phyloP scores from a whole-genome alignment of 306 rosid species.

The Hippophae gyantsensis region DNA sequence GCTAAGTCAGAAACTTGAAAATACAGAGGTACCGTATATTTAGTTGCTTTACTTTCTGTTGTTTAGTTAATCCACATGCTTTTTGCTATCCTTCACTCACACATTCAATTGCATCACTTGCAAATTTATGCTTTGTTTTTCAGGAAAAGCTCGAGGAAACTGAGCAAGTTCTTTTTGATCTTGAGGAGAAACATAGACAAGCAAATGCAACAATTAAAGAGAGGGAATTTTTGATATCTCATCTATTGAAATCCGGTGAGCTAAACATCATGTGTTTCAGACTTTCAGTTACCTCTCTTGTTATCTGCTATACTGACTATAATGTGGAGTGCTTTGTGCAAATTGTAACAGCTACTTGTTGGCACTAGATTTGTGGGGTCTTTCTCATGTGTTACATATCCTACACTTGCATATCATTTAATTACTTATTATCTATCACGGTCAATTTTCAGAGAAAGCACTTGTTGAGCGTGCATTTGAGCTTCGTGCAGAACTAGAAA shows the following conservation, averaged over 20 bases:
- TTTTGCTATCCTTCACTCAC: too few relatives aligned
- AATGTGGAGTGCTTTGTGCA: too few relatives aligned
- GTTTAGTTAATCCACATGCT: not conserved
- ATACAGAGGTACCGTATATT: slow-evolving; percentile 57
- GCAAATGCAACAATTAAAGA: slow-evolving; percentile 54
- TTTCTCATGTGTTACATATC: not conserved
- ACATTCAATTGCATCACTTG: not conserved
- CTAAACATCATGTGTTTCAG: too few relatives aligned
- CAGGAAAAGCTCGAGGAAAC: slow-evolving; percentile 55
- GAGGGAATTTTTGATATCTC: slow-evolving; percentile 67
- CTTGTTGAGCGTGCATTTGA: slow-evolving; percentile 70
- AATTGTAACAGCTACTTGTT: slow-evolving; percentile 12
- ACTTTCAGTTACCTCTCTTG: too few relatives aligned
- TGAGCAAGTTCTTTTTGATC: slow-evolving; percentile 50
- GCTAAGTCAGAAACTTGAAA: slow-evolving; percentile 71
- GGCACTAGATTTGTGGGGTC: not conserved
- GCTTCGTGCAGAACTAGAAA: slow-evolving; percentile 55
- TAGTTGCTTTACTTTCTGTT: not conserved
- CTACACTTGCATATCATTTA: not conserved
- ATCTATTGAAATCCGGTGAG: slow-evolving; percentile 56
- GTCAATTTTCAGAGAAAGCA: slow-evolving; percentile 46
- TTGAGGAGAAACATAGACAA: slow-evolving; percentile 50
- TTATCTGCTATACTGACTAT: too few relatives aligned
- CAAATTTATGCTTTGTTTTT: not conserved
- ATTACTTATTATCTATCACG: slow-evolving; percentile 12